Evolutionary conservation across 2,329 filamentous ascomycete genomes (phyloP).

Genomic region (Arthroderma sp.): DNA sequence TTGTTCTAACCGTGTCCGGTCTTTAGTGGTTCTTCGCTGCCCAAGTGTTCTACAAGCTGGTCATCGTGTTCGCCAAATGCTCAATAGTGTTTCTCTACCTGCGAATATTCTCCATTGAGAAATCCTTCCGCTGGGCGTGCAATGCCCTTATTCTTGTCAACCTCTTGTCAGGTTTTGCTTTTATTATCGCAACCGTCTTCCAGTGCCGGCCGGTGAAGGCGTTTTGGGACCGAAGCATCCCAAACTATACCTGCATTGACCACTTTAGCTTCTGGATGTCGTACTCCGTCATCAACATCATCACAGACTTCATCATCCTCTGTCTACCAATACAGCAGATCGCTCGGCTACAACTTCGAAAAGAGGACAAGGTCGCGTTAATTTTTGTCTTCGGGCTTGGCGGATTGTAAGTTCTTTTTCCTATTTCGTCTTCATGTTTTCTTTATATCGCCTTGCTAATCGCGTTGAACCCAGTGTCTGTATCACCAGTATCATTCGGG

Average conservation of each 20-base stretch:
- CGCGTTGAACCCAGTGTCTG: slow-evolving; percentile 8
- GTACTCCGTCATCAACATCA: slow-evolving; percentile 19
- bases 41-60: not conserved
- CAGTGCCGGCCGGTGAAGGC: slow-evolving; percentile 18
- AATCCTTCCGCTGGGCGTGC: not conserved
- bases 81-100: not conserved
- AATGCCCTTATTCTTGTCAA: slow-evolving; percentile 10
- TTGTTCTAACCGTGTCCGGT: too few relatives aligned
- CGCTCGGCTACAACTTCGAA: slow-evolving; percentile 15
- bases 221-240: slow-evolving; percentile 17
- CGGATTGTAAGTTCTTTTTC: slow-evolving; percentile 15
- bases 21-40: not conserved
- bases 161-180: slow-evolving; percentile 13
- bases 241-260: slow-evolving; percentile 17
- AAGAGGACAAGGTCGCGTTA: slow-evolving; percentile 16
- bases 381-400: slow-evolving; percentile 17
- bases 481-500: slow-evolving; percentile 20
- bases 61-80: not conserved
- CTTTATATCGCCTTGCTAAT: not conserved
- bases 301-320: slow-evolving; percentile 18
- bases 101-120: not conserved
- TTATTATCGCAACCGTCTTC: slow-evolving; percentile 17
- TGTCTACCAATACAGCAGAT: slow-evolving; percentile 18
- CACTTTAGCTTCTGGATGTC: slow-evolving; percentile 16
- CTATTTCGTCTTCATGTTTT: not conserved